These are phyloP conservation scores for Ophiocordyceps camponoti-leonardi DNA, from an alignment of 2,329 filamentous ascomycete genomes.

Conservation along the genomic window DNA sequence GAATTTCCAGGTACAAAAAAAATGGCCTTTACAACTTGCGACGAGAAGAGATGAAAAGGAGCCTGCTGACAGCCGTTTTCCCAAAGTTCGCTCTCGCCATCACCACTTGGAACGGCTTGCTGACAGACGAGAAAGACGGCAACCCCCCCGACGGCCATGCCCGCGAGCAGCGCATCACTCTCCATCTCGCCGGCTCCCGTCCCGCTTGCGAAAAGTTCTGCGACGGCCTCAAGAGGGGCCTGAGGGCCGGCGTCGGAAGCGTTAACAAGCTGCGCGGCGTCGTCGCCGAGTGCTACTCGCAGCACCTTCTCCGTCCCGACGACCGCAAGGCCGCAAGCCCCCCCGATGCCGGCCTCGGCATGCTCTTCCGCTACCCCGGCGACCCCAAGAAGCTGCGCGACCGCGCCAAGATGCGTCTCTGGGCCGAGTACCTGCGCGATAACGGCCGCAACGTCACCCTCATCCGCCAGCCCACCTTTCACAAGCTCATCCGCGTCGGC, in stretches of 20 bases:
- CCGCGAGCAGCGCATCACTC: constrained; percentile 69
- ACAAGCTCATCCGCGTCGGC: constrained; percentile 91
- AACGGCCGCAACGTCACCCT: constrained; percentile 88
- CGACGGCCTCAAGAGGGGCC: constrained; percentile 79
- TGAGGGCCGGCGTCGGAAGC: constrained; percentile 74
- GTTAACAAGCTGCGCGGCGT: constrained; percentile 72
- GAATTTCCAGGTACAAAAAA: constrained; percentile 56
- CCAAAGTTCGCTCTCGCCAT: constrained; percentile 75
- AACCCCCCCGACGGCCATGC: constrained; percentile 21
- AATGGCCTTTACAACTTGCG: background rate
- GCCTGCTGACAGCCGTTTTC: background rate
- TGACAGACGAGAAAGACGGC: constrained; percentile 37
- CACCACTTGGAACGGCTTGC: constrained; percentile 79
- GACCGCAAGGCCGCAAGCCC: constrained; percentile 37
- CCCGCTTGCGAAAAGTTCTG: constrained; percentile 90
- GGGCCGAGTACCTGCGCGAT: constrained; percentile 91
- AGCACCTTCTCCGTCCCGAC: constrained; percentile 54
- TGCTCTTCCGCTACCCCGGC: constrained; percentile 85
- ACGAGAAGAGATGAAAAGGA: background rate
- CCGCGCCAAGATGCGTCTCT: constrained; percentile 90
- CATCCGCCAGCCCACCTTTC: constrained; percentile 89
- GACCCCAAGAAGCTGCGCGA: constrained; percentile 89
- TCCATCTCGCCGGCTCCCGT: constrained; percentile 78
- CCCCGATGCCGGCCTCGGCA: constrained; percentile 86
- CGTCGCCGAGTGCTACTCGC: constrained; percentile 75